Evolutionary conservation across 148 eudicot genomes (phyloP), one percentile per base, ranked within the genome.

Genomic region (Chenopodium quinoa): DNA sequence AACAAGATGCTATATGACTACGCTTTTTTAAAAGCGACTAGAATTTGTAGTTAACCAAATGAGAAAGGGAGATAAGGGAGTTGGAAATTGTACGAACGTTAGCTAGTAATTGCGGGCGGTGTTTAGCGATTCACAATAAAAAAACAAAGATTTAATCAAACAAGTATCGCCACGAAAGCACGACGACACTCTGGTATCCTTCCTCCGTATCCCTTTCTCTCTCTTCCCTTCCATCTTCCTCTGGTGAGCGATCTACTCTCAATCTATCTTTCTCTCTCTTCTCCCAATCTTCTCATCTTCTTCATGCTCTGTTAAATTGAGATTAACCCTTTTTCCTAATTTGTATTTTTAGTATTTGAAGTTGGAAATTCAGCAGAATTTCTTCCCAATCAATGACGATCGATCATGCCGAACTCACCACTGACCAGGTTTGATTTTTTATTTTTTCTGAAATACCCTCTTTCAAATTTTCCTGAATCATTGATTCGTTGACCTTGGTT

Each of bases 351-450:
- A 25, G 22, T 29, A 7, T 2, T 71, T 25, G 25, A 47, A 64
- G 16, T 74, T 27, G 54, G 19, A 25, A 77, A 50, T 84, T 78
- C 72, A 9, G 77, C 82, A 20, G 23, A 82, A 27, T 60, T 74
- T 22, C 72, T 71, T 48, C 79, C 85, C 1, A 48, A 46, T 37
- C 87, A 71, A 88, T 86, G 90, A 63, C 88, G 79, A 83, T 76
- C 80, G 92, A 90, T 83, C 92, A 88, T 13, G 92, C 92, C 75
- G 92, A 88, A 71, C 82, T 90, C 62, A 81, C 82, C 85, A 83
- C 86, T 75, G 89, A 86, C 32, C 90, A 90, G 90, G 92, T 90
- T 73, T 48, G 27, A 29, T 60, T 65, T 82, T 32, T 46, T 34
- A 4, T 34, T 4, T 34, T 40, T 40, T 40, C 78, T 10, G 16